Evolutionary conservation across 352 stramenopile genomes (phyloP).

Genomic region (Pythium monospermum): DNA sequence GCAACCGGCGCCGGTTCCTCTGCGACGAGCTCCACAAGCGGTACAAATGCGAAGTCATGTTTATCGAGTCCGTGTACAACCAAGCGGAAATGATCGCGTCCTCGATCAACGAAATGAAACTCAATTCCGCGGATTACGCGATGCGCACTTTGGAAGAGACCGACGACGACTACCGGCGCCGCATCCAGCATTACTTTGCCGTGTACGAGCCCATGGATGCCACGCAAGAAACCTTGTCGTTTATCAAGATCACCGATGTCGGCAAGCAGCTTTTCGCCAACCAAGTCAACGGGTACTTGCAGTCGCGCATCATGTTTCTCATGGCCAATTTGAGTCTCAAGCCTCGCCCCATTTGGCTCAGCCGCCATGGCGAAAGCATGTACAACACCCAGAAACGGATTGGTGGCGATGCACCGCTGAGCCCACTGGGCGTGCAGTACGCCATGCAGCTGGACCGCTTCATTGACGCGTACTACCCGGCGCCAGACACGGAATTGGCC

Average conservation of each 20-base stretch:
- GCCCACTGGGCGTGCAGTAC: constrained; percentile 90
- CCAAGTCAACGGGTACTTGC: constrained; percentile 81
- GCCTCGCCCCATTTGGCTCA: constrained; percentile 95
- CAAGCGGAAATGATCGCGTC: constrained; percentile 65
- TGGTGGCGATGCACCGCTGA: constrained; percentile 93
- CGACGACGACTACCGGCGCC: constrained; percentile 65
- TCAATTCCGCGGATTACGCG: constrained; percentile 77
- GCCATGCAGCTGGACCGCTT: constrained; percentile 92
- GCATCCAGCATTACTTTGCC: constrained; percentile 75
- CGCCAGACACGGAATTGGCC: constrained; percentile 60
- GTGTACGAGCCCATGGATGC: constrained; percentile 63
- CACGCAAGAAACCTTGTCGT: constrained; percentile 50
- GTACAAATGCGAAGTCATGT: constrained; percentile 78
- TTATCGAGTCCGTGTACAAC: constrained; percentile 81
- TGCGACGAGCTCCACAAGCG: constrained; percentile 44
- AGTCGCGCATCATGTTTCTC: constrained; percentile 92
- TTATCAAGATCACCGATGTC: constrained; percentile 82
- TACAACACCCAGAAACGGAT: constrained; percentile 98
- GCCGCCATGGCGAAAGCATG: constrained; percentile 95
- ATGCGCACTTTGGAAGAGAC: constrained; percentile 68
- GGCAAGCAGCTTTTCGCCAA: constrained; percentile 81
- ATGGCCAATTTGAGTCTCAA: constrained; percentile 95
- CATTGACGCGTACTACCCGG: constrained; percentile 86
- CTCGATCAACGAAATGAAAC: constrained; percentile 84
- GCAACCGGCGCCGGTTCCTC: constrained; percentile 56